Conservation (phyloP, 306 rosid species). For the Alnus glutinosa region DNA sequence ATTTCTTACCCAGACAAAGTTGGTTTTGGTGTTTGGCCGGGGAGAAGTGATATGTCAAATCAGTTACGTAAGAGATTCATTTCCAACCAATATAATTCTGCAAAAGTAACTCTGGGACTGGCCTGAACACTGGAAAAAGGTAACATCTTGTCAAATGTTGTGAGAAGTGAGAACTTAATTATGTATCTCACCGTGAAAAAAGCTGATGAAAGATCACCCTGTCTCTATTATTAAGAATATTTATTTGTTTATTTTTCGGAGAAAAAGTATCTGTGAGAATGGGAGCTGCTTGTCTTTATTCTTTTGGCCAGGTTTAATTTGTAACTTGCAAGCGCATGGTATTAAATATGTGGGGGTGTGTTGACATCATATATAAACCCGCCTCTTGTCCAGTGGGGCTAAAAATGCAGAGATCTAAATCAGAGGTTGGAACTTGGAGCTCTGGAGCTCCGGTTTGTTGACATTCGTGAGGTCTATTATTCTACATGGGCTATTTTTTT, state of each 20-base stretch:
- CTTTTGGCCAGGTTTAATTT: constrained; percentile 10
- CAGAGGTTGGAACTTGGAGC: constrained; percentile 75
- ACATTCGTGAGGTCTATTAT: constrained; percentile 32
- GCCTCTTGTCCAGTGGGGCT: constrained; percentile 35
- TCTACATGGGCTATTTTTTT: too few relatives aligned
- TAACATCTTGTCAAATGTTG: constrained; percentile 1
- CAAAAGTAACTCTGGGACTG: background rate
- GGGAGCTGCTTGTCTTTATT: background rate
- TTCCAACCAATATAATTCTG: constrained; percentile 14
- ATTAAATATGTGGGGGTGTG: constrained; percentile 29
- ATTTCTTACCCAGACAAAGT: background rate
- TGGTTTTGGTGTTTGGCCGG: background rate
- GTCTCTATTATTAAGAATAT: background rate
- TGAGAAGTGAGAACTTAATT: background rate
- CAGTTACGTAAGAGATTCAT: constrained; percentile 15
- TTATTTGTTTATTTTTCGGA: too few relatives aligned
- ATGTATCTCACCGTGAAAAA: background rate
- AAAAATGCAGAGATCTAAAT: constrained; percentile 22
- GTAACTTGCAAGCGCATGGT: background rate
- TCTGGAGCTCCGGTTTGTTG: constrained; percentile 32
- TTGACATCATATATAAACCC: constrained; percentile 22
- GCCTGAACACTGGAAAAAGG: background rate
- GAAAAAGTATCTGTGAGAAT: constrained; percentile 4
- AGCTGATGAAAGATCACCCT: background rate
- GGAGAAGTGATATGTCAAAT: constrained; percentile 25